Base-by-base conservation (phyloP, 192 early-diverging fungal genomes). In the Coemansia sp. region DNA sequence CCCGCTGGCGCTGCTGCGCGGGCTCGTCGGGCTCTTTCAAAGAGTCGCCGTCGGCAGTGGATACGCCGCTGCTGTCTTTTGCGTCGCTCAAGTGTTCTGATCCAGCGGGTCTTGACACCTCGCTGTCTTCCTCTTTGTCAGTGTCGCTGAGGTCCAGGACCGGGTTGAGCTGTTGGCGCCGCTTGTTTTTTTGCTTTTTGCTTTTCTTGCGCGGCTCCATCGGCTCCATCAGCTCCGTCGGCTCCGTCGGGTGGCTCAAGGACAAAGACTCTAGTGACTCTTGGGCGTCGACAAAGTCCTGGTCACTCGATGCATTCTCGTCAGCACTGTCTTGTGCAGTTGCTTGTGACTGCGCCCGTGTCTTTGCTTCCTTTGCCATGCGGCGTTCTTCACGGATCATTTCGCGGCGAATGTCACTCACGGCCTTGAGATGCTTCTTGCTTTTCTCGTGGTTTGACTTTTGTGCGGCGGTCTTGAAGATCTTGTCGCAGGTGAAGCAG, bases 401-500 rank as follows among this genome's bases (percentile, higher is more conserved):
- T 57, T 94, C 78, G 34, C 83, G 64, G 26, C 84, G 72, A 13
- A 96, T 70, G n/a, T 79, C 67, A 41, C 87, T 81, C 4, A 89
- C 89, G 24, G 81, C 85, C 60, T 90, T 84, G 9, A 84, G 57
- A 60, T 99, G 96, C 52, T 89, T 89, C 60, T 89, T 91, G 35
- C 90, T 91, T 54, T 81, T 55, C 50, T 92, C 88, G 58, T 99
- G 96, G 54, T 88, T 95, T 25, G 72, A 72, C 77, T 80, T 86
- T 77, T 95, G 84, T 10, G 82, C 67, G 25, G 86, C 80, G 19
- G 82, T 84, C 50, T 90, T 90, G 70, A 97, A 99, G 24, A 50
- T 65, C 60, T 93, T 97, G 53, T 92, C 81, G 67, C 96, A 99
- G 3, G 85, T 86, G 10, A 86, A 81, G 57, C 96, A 99, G 33